A percentile compares a stretch with the other conserved stretches of the same genome.
Evolutionary conservation across 306 rosid genomes (phyloP).

Genomic region (Trifolium subterraneum): DNA sequence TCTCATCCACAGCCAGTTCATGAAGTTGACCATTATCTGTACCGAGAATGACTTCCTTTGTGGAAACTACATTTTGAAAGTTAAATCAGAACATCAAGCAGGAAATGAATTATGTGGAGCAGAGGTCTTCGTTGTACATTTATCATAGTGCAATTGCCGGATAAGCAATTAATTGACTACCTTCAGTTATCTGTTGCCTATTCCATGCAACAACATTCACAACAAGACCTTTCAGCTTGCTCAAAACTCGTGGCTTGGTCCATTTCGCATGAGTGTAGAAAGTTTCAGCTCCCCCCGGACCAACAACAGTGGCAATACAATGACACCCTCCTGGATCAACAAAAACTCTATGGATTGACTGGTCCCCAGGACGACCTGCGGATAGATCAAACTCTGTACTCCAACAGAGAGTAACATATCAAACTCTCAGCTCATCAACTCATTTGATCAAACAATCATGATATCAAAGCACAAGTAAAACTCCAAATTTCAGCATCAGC

Average conservation of each 20-base stretch:
- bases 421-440: conserved; percentile 38
- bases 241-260: conserved; percentile 83
- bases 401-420: conserved; percentile 44
- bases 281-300: conserved; percentile 82
- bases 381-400: conserved; percentile 81
- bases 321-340: conserved; percentile 99
- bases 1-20: conserved; percentile 93
- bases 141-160: conserved; percentile 17
- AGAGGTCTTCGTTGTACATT: conserved; percentile 8
- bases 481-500: conserved; percentile 26
- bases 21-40: conserved; percentile 86
- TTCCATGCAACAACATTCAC: conserved; percentile 97
- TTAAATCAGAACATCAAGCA: conserved; percentile 38
- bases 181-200: conserved; percentile 89
- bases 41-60: conserved; percentile 90
- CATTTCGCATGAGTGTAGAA: conserved; percentile 93
- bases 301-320: conserved; percentile 81
- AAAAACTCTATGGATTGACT: conserved; percentile 91
- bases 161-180: conserved; percentile 45
- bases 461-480: conserved; percentile 34
- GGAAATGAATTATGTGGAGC: conserved; percentile 13
- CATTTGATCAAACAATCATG: conserved; percentile 24
- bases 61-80: conserved; percentile 65
- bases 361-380: conserved; percentile 89
- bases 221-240: conserved; percentile 83